Evolutionary conservation across 2,329 filamentous ascomycete species (phyloP).

Genomic region (Phoma herbarum): DNA sequence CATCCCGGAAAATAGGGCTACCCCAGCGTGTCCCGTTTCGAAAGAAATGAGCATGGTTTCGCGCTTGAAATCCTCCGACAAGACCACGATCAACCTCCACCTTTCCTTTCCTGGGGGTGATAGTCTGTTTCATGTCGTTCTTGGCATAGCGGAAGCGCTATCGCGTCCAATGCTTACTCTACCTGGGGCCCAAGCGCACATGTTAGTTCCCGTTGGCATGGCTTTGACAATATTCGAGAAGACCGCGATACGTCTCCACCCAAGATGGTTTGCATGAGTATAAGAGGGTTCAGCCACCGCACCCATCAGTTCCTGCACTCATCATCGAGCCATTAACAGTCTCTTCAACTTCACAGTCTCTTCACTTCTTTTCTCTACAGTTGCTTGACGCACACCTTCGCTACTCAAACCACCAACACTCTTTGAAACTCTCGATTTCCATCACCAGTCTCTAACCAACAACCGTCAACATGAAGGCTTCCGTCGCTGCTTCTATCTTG

Average conservation of each 20-base stretch:
- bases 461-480: conserved; percentile 36
- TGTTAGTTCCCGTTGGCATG: conserved; percentile 9
- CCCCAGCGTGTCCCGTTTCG: conserved; percentile 28
- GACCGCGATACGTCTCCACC: conserved; percentile 1
- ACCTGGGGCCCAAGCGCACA: conserved; percentile 2
- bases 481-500: conserved; percentile 33
- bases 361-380: conserved; percentile 21
- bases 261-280: conserved; percentile 16
- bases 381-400: conserved; percentile 38
- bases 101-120: conserved; percentile 13
- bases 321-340: not conserved
- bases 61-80: conserved; percentile 10
- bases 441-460: conserved; percentile 10
- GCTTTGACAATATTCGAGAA: conserved; percentile 18
- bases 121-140: conserved; percentile 20
- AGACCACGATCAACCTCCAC: conserved; percentile 19
- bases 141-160: conserved; percentile 12
- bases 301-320: conserved; percentile 17
- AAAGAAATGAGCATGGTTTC: conserved; percentile 25
- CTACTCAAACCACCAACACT: conserved; percentile 22
- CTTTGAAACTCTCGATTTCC: conserved; percentile 26
- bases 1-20: conserved; percentile 23
- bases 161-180: conserved; percentile 8
- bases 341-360: conserved; percentile 19
- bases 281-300: conserved; percentile 22